A percentile compares a stretch with the other conserved stretches of the same genome.
phyloP scores from a whole-genome alignment of 2,329 filamentous ascomycete species.

The Graphium sp. region DNA sequence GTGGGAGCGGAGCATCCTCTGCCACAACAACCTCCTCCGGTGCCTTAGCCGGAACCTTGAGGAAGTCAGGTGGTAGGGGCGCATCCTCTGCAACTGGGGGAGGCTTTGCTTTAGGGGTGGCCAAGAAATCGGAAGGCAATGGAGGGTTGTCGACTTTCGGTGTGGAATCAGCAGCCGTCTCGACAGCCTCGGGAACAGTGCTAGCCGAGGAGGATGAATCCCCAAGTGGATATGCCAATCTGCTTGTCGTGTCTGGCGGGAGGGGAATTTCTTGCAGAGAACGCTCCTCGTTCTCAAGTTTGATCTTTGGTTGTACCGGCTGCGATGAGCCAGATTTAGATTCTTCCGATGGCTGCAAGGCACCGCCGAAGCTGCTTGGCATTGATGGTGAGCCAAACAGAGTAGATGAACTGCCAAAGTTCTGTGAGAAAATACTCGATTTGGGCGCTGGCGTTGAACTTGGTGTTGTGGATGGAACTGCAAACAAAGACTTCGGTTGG shows the following conservation, averaged over 20 bases:
- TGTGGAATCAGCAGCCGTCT: neutral
- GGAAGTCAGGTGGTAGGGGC: constrained; percentile 16
- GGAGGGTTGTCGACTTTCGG: constrained; percentile 10
- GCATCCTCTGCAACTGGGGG: constrained; percentile 9
- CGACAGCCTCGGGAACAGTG: neutral
- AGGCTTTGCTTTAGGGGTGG: constrained; percentile 10
- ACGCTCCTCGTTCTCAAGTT: constrained; percentile 14
- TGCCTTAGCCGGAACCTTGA: constrained; percentile 6
- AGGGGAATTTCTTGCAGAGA: constrained; percentile 21
- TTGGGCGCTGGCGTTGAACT: constrained; percentile 29
- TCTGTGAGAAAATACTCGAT: constrained; percentile 12
- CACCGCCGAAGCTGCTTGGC: constrained; percentile 9
- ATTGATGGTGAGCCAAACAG: constrained; percentile 19
- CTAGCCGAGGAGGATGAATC: constrained; percentile 32
- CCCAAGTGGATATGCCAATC: constrained; percentile 27
- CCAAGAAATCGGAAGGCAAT: constrained; percentile 16
- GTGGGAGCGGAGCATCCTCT: constrained; percentile 21
- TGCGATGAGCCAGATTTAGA: constrained; percentile 8
- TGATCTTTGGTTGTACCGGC: constrained; percentile 17
- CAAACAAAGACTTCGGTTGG: constrained; percentile 18
- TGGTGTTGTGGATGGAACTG: constrained; percentile 9
- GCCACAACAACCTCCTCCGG: constrained; percentile 8
- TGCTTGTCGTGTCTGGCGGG: constrained; percentile 39
- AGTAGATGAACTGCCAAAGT: too few relatives aligned
- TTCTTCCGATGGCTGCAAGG: constrained; percentile 13